Conservation (phyloP, 2,329 filamentous ascomycete genomes). For the Cordyceps farinosa region DNA sequence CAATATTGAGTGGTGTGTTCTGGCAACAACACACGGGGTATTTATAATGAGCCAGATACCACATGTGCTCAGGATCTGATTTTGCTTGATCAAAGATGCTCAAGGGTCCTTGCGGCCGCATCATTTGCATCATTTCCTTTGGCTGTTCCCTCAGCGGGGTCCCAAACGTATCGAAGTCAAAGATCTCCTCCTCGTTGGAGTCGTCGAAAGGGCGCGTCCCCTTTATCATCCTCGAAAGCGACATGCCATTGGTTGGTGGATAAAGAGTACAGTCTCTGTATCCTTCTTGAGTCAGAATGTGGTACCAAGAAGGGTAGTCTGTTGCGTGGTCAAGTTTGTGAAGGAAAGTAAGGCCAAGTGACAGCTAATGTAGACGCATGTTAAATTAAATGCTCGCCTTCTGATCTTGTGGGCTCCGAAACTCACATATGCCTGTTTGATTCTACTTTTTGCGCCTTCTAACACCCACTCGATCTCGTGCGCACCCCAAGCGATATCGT, state of each 20-base stretch:
- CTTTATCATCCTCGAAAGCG: neutral
- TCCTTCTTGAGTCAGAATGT: neutral
- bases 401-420: too few relatives aligned
- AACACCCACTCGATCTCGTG: too few relatives aligned
- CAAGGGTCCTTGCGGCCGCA: too few relatives aligned
- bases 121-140: too few relatives aligned
- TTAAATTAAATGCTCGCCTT: too few relatives aligned
- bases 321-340: neutral
- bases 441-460: too few relatives aligned
- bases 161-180: too few relatives aligned
- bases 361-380: neutral
- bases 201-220: neutral
- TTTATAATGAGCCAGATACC: neutral
- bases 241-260: neutral
- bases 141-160: too few relatives aligned
- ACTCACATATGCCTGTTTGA: too few relatives aligned
- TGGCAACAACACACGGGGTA: neutral
- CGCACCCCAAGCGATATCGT: too few relatives aligned
- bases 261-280: neutral
- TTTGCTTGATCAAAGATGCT: neutral
- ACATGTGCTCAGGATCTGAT: neutral
- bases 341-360: neutral
- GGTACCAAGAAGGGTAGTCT: neutral
- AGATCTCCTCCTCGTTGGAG: neutral
- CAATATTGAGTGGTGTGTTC: neutral